Percentiles rank a stretch among this genome's conserved stretches.
Conservation (phyloP, 805 yeast genomes). For the Hagleromyces aurorensis region DNA sequence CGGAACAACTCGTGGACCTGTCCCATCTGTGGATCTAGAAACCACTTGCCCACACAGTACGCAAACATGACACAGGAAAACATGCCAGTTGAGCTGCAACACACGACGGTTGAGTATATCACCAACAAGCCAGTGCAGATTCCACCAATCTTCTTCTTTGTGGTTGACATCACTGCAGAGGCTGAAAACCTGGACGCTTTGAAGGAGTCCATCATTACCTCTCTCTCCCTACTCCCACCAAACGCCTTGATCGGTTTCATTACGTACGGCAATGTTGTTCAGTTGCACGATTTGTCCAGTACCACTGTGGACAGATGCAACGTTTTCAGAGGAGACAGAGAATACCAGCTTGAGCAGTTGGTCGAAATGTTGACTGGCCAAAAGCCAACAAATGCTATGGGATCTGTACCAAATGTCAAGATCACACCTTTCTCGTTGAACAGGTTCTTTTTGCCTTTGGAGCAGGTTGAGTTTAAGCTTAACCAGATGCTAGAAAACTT, state of each 20-base stretch:
- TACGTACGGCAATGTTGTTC: conserved; percentile 81
- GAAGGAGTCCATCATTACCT: conserved; percentile 69
- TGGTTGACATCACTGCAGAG: conserved; percentile 85
- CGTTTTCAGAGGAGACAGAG: conserved; percentile 86
- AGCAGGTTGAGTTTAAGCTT: conserved; percentile 74
- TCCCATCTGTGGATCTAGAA: conserved; percentile 71
- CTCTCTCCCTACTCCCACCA: conserved; percentile 77
- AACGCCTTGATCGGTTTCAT: conserved; percentile 82
- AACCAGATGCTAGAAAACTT: conserved; percentile 72
- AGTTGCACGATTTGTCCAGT: conserved; percentile 75
- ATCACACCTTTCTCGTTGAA: conserved; percentile 40
- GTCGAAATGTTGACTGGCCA: conserved; percentile 57
- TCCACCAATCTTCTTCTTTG: conserved; percentile 83
- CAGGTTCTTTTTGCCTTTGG: conserved; percentile 66
- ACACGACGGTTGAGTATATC: conserved; percentile 79
- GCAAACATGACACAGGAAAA: conserved; percentile 65
- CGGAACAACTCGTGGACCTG: conserved; percentile 77
- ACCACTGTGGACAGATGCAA: conserved; percentile 63
- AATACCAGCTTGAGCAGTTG: conserved; percentile 49
- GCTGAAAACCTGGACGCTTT: conserved; percentile 77
- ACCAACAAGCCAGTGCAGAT: conserved; percentile 69
- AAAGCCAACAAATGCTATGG: conserved; percentile 35
- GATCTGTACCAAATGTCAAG: conserved; percentile 27
- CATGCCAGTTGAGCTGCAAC: conserved; percentile 71
- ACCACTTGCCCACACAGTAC: conserved; percentile 77